A percentile compares a stretch with the other conserved stretches of the same genome.
Conservation (phyloP, 2,329 filamentous ascomycete genomes). For the Aaosphaeria pasadenensis region DNA sequence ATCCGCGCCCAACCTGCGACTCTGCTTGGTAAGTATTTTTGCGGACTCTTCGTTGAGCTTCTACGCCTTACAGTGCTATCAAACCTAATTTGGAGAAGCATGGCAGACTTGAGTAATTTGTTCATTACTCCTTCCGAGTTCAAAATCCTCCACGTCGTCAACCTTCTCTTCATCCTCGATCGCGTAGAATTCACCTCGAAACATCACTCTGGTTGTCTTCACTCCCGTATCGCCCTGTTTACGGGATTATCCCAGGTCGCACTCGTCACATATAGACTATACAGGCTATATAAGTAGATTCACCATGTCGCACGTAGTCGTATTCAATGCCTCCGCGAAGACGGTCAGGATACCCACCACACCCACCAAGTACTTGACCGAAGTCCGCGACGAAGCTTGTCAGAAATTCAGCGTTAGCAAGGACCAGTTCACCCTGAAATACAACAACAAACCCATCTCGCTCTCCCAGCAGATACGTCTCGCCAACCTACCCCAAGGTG, state of each 20-base stretch:
- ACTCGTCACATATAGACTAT: slow-evolving; percentile 23
- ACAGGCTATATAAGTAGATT: slow-evolving; percentile 24
- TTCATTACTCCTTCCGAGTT: slow-evolving; percentile 29
- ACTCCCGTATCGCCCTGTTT: slow-evolving; percentile 21
- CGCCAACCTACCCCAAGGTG: slow-evolving; percentile 77
- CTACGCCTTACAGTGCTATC: slow-evolving; percentile 3
- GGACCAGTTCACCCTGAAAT: slow-evolving; percentile 77
- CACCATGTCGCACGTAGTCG: slow-evolving; percentile 87
- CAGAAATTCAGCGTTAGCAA: slow-evolving; percentile 71
- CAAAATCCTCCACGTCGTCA: slow-evolving; percentile 29
- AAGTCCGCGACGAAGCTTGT: slow-evolving; percentile 86
- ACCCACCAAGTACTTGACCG: slow-evolving; percentile 75
- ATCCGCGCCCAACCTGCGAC: no score
- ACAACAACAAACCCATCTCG: slow-evolving; percentile 79
- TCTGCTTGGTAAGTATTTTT: no score
- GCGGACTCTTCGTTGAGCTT: neutral
- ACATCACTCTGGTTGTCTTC: slow-evolving; percentile 24
- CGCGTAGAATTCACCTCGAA: slow-evolving; percentile 23
- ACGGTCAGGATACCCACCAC: slow-evolving; percentile 79
- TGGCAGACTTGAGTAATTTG: slow-evolving; percentile 31
- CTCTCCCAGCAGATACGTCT: slow-evolving; percentile 81
- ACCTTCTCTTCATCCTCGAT: slow-evolving; percentile 25
- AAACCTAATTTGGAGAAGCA: slow-evolving; percentile 19
- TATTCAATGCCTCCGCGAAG: slow-evolving; percentile 76
- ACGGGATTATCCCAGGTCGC: slow-evolving; percentile 22